Percentiles rank a stretch among this genome's conserved stretches.
Evolutionary conservation across 2,329 filamentous ascomycete species (phyloP).

Genomic region (Geosmithia putterillii): DNA sequence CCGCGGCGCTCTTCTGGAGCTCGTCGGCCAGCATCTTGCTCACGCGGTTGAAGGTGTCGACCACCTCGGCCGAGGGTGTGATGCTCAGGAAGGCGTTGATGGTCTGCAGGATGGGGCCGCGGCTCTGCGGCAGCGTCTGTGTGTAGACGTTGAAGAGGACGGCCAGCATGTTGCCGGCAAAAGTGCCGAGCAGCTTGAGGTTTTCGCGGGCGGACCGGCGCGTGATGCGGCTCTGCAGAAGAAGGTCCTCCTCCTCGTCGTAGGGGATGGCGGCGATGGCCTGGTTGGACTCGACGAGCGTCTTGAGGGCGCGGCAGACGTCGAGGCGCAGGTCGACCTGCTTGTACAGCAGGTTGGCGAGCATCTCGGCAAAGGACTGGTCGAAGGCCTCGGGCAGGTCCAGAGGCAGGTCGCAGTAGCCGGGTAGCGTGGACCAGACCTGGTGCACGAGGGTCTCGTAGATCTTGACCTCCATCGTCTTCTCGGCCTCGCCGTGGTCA

Average conservation of each 20-base stretch:
- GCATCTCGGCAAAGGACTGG: conserved; percentile 75
- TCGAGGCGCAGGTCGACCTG: conserved; percentile 80
- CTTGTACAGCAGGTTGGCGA: conserved; percentile 86
- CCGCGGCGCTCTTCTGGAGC: conserved; percentile 31
- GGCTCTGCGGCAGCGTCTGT: conserved; percentile 83
- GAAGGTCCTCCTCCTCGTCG: conserved; percentile 57
- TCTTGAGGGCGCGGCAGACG: conserved; percentile 76
- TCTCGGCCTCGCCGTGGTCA: conserved; percentile 69
- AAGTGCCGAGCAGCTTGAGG: conserved; percentile 64
- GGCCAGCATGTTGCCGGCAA: conserved; percentile 80
- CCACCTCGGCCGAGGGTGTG: conserved; percentile 63
- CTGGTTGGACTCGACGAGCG: conserved; percentile 84
- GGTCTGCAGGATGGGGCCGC: conserved; percentile 82
- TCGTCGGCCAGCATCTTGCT: conserved; percentile 70
- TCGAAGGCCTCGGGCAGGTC: conserved; percentile 71
- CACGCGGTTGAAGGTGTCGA: conserved; percentile 80
- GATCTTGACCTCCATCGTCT: conserved; percentile 94
- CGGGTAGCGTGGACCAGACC: conserved; percentile 86
- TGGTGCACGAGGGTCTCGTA: conserved; percentile 95
- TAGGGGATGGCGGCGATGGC: conserved; percentile 59
- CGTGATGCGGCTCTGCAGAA: conserved; percentile 67
- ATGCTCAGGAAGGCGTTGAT: conserved; percentile 93
- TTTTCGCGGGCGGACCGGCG: conserved; percentile 68
- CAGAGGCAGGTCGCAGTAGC: conserved; percentile 86
- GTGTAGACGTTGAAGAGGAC: conserved; percentile 99